phyloP scores from a whole-genome alignment of 257 asterid genomes.

The Lycium barbarum region DNA sequence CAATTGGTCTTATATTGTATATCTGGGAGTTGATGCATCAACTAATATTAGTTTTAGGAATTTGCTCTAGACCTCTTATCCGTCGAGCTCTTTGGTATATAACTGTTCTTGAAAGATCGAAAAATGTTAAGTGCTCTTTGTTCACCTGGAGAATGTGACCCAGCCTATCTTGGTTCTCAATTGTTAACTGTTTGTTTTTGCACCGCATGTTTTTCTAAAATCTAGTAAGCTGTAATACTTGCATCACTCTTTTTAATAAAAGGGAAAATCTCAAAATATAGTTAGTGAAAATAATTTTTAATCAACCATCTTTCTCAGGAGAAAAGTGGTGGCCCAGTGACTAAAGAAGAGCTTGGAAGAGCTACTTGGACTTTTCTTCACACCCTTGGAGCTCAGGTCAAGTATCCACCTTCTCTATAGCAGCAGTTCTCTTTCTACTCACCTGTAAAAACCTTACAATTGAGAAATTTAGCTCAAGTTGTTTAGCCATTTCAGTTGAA shows the following conservation, averaged over 20 bases:
- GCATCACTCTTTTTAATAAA: background rate
- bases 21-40: constrained; percentile 4
- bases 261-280: background rate
- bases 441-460: background rate
- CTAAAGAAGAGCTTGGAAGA: constrained; percentile 93
- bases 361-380: constrained; percentile 98
- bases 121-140: background rate
- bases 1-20: background rate
- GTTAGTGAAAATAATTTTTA: constrained; percentile 18
- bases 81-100: background rate
- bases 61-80: background rate
- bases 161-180: background rate
- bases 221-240: constrained; percentile 5
- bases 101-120: background rate
- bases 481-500: constrained; percentile 5
- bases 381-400: constrained; percentile 96
- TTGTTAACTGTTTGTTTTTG: background rate
- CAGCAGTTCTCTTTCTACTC: constrained; percentile 23
- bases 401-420: constrained; percentile 17
- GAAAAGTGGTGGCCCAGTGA: constrained; percentile 60
- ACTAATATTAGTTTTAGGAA: background rate
- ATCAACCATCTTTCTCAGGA: constrained; percentile 44
- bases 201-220: background rate
- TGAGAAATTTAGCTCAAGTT: background rate
- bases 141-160: background rate